Conservation (phyloP, 176 grass and related monocot genomes). For the Oryza punctata region DNA sequence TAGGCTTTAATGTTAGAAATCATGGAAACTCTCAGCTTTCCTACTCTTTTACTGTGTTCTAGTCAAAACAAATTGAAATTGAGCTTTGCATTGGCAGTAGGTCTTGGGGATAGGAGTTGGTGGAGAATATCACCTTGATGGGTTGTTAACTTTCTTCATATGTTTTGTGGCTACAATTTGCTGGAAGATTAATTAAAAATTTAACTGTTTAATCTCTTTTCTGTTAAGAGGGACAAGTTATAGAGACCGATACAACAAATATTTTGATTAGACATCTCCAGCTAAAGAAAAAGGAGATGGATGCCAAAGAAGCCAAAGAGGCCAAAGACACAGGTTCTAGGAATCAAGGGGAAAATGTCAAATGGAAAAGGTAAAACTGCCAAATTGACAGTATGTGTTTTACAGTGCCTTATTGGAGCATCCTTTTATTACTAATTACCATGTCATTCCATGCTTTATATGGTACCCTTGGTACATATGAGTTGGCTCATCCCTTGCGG, state of each 20-base stretch:
- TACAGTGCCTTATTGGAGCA: slow-evolving; percentile 1
- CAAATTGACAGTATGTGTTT: background rate
- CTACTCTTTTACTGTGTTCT: background rate
- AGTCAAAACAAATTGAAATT: background rate
- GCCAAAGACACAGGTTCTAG: slow-evolving; percentile 55
- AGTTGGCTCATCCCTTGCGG: slow-evolving; percentile 12
- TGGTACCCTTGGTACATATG: slow-evolving; percentile 17
- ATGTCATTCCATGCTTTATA: background rate
- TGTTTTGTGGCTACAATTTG: background rate
- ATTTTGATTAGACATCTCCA: slow-evolving; percentile 98
- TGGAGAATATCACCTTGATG: background rate
- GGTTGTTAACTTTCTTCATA: background rate
- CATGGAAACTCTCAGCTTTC: background rate
- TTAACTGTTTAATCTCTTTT: slow-evolving; percentile 28
- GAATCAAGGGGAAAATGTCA: slow-evolving; percentile 36
- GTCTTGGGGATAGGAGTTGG: background rate
- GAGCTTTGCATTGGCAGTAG: background rate
- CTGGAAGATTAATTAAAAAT: background rate
- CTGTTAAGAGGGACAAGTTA: slow-evolving; percentile 77
- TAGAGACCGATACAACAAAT: slow-evolving; percentile 82
- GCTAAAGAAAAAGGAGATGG: slow-evolving; percentile 77
- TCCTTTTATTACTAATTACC: slow-evolving; percentile 12
- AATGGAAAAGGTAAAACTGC: slow-evolving; percentile 69
- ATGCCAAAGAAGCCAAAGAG: slow-evolving; percentile 49
- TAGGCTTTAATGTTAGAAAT: background rate